Evolutionary conservation across 2,329 filamentous ascomycete species (phyloP).

Genomic region (Sordariomycetes sp.): DNA sequence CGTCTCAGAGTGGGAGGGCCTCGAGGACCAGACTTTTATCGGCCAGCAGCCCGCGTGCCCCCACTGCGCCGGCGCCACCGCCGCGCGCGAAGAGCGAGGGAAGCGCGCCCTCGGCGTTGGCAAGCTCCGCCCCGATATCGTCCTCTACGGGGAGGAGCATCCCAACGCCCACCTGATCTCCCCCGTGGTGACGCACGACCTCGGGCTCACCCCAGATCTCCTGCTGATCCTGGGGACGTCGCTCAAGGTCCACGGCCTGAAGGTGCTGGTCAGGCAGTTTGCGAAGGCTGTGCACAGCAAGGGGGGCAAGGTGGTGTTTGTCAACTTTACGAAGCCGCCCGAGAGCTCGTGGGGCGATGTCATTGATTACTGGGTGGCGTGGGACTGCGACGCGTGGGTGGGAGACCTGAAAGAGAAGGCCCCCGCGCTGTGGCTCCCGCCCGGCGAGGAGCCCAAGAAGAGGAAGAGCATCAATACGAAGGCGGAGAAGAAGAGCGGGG

Average conservation of each 20-base stretch:
- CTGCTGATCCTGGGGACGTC: slow-evolving; percentile 63
- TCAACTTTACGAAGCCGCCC: slow-evolving; percentile 62
- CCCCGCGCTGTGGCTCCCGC: slow-evolving; percentile 47
- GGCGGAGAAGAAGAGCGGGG: slow-evolving; percentile 3
- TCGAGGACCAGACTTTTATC: slow-evolving; percentile 45
- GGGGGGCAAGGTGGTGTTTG: slow-evolving; percentile 60
- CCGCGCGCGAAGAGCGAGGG: slow-evolving; percentile 51
- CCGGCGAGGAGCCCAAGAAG: slow-evolving; percentile 32
- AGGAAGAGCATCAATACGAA: slow-evolving; percentile 20
- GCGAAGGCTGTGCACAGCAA: slow-evolving; percentile 59
- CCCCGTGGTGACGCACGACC: slow-evolving; percentile 57
- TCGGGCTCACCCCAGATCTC: slow-evolving; percentile 53
- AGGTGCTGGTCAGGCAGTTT: slow-evolving; percentile 61
- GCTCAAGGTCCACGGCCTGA: slow-evolving; percentile 59
- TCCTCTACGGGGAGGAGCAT: slow-evolving; percentile 65
- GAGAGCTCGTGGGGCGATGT: slow-evolving; percentile 64
- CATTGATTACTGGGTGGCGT: slow-evolving; percentile 64
- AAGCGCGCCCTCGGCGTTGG: slow-evolving; percentile 59
- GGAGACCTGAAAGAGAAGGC: slow-evolving; percentile 48
- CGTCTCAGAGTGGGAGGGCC: slow-evolving; percentile 49
- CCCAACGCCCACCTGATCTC: slow-evolving; percentile 58
- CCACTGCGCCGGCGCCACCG: slow-evolving; percentile 51
- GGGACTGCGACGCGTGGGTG: slow-evolving; percentile 69
- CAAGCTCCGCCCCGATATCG: slow-evolving; percentile 60
- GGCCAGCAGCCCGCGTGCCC: slow-evolving; percentile 59